These are phyloP conservation scores for Pseudohalonectria lignicola DNA, from an alignment of 2,329 filamentous ascomycete species.

Conservation along the genomic window DNA sequence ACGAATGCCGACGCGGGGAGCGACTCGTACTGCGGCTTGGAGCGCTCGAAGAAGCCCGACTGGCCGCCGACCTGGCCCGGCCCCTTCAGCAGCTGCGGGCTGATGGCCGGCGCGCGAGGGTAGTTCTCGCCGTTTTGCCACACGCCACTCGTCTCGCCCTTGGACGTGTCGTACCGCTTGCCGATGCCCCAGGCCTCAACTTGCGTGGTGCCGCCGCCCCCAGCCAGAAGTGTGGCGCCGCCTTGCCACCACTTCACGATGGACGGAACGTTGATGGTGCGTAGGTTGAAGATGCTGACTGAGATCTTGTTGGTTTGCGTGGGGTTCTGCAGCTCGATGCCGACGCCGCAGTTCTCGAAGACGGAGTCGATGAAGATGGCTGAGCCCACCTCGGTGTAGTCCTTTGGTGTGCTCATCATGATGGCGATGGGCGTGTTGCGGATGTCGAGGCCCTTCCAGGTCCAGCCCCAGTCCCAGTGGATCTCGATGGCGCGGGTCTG, in stretches of 20 bases:
- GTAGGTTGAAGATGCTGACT: slow-evolving; percentile 34
- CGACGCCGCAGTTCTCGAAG: slow-evolving; percentile 20
- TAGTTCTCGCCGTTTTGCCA: no score
- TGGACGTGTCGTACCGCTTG: slow-evolving; percentile 4
- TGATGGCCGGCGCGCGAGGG: slow-evolving; percentile 26
- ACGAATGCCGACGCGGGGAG: slow-evolving; percentile 48
- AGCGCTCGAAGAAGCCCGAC: slow-evolving; percentile 61
- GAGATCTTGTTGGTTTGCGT: no score
- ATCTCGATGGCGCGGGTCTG: slow-evolving; percentile 54
- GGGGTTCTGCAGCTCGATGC: no score
- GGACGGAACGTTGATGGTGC: slow-evolving; percentile 22
- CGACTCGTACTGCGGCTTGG: slow-evolving; percentile 64
- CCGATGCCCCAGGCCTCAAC: slow-evolving; percentile 30
- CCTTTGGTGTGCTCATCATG: slow-evolving; percentile 36
- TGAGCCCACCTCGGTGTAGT: not conserved
- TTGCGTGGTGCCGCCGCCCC: slow-evolving; percentile 23
- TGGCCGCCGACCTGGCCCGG: slow-evolving; percentile 45
- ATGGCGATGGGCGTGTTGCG: slow-evolving; percentile 57
- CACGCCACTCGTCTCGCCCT: no score
- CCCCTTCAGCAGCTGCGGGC: slow-evolving; percentile 47
- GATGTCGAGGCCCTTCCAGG: slow-evolving; percentile 46
- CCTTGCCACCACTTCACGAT: slow-evolving; percentile 35
- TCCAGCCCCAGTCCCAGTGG: slow-evolving; percentile 68
- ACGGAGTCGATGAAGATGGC: slow-evolving; percentile 9
- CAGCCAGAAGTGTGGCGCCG: slow-evolving; percentile 29